Evolutionary conservation across 441 rosid species (phyloP), one percentile per base, ranked within the genome.

Genomic region (Capsella rubella): DNA sequence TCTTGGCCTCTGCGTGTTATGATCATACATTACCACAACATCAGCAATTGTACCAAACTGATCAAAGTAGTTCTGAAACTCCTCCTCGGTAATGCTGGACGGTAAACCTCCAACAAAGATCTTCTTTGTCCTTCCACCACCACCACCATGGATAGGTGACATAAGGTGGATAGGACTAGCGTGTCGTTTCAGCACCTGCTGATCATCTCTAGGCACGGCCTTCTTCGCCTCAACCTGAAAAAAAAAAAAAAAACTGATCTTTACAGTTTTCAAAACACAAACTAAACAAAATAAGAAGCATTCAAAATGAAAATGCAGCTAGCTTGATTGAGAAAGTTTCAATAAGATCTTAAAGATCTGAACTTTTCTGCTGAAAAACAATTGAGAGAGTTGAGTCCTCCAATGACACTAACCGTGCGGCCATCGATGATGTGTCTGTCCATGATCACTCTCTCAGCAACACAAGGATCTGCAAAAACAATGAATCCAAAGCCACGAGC

Each of bases 401-500:
- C 25, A 8, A 78, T 68, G 25, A 21, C 9, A 83, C 87, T 83
- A 75, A 88, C 93, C 57, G 84, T 80, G 74, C 93, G 93, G 47
- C 93, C 93, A 78, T 88, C 89, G 58, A 88, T 88, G 67, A 84
- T 79, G 79, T 86, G 93, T 87, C 82, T 86, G 56, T 88, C 89
- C 83, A 81, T 84, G 81, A 67, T 64, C 56, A 88, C 90, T 78
- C 90, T 81, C 84, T 86, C 90, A 16, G 90, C 87, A 72, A 86
- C 85, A 71, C 78, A 80, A 39, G 93, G 88, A 84, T 86, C 90
- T 3, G 84, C 81, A 72, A 88, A 86, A 64, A 86, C 89, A 60
- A 88, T 82, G 47, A 88, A 88, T 16, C 93, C 90, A 6, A 88
- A 88, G 74, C 93, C 93, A 77, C 93, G 89, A 29, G 93, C 89